Base-by-base conservation (phyloP, 495 filamentous ascomycete species). In the Collariella sp. region DNA sequence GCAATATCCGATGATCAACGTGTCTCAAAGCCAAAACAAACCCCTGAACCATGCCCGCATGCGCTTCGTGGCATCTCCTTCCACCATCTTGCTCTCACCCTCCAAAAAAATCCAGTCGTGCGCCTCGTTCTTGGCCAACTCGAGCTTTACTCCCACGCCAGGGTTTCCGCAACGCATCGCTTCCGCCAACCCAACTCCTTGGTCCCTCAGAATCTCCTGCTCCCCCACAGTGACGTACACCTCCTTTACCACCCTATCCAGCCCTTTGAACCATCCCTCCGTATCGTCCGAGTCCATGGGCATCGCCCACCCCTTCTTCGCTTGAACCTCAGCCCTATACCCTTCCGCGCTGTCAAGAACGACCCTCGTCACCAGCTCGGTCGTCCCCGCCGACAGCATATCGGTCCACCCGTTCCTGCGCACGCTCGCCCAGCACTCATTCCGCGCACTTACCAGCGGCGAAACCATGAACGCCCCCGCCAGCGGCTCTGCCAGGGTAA, bases 381-480 rank as follows among this genome's bases (percentile, higher is more conserved):
- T 23, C 11, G 61, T 43, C 0, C 1, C 6, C 12, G 57, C 18
- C 18, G 56, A 61, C 0, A 69, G 38, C 67, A 70, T 70, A 22
- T 70, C 67, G n/a, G 68, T 61, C 2, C 20, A n/a, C 2, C 24
- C 29, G 40, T 67, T 67, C 20, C 51, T 49, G 7, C 2, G 9
- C 29, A 54, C 59, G 7, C 60, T 57, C 13, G 19, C 10, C n/a
- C 24, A 41, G 10, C n/a, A n/a, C n/a, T 59, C 20, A 7, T 31
- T 54, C 5, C 35, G 15, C 0, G 11, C 39, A 26, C 61, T 61
- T 10, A 67, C 23, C 66, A 57, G 60, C 3, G 68, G 68, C 22
- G 62, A 66, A 1, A 67, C 61, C 1, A 55, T 9, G 33, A 70
- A 67, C n/a, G 53, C 62, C 7, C 60, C 68, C 0, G 64, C 62